Evolutionary conservation across 192 early-diverging fungal genomes (phyloP).

Genomic region (Mortierella hygrophila): DNA sequence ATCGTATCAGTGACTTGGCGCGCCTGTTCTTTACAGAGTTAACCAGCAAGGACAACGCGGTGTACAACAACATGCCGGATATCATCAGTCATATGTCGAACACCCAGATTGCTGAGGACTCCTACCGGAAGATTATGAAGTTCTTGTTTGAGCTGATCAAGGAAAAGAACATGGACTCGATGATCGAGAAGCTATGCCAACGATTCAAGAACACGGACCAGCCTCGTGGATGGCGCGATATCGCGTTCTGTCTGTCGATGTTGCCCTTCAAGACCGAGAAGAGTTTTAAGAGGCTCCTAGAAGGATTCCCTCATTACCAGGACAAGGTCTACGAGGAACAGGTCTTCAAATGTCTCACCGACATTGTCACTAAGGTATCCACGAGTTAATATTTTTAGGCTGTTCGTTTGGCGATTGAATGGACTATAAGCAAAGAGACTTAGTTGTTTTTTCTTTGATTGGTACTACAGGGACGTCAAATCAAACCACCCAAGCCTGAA

Average conservation of each 20-base stretch:
- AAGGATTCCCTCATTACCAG: slow-evolving; percentile 86
- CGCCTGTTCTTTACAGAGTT: slow-evolving; percentile 98
- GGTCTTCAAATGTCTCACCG: slow-evolving; percentile 87
- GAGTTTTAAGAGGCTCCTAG: slow-evolving; percentile 86
- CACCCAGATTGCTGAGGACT: slow-evolving; percentile 81
- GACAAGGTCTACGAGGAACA: slow-evolving; percentile 91
- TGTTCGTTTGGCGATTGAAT: neutral
- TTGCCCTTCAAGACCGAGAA: slow-evolving; percentile 91
- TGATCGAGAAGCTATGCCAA: slow-evolving; percentile 96
- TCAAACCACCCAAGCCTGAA: slow-evolving; percentile 80
- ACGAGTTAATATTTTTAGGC: neutral
- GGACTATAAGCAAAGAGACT: neutral
- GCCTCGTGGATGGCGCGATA: slow-evolving; percentile 90
- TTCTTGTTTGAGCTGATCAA: slow-evolving; percentile 97
- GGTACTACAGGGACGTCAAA: slow-evolving; percentile 64
- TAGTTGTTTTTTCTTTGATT: neutral
- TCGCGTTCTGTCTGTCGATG: slow-evolving; percentile 91
- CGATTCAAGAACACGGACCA: slow-evolving; percentile 89
- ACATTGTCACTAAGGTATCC: slow-evolving; percentile 87
- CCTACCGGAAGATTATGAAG: slow-evolving; percentile 92
- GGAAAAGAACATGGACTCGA: slow-evolving; percentile 95
- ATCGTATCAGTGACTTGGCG: slow-evolving; percentile 90
- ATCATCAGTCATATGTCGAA: slow-evolving; percentile 94
- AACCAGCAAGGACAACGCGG: slow-evolving; percentile 95
- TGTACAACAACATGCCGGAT: slow-evolving; percentile 99